Evolutionary conservation across 2,329 filamentous ascomycete species (phyloP).

Genomic region (Emydomyces testavorans): DNA sequence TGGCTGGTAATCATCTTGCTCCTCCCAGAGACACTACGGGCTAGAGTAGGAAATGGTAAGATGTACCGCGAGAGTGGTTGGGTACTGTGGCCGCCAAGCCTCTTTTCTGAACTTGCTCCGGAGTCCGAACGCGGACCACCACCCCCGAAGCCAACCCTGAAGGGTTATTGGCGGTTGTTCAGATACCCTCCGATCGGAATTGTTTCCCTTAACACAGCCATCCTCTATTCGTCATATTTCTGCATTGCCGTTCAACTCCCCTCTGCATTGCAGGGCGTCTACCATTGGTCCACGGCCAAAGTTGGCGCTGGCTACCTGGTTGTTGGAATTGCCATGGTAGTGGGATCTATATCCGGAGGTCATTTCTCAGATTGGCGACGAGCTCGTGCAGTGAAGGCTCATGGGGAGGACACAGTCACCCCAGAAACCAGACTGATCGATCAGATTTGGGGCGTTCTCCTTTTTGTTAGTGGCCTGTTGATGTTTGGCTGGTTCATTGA

Average conservation of each 20-base stretch:
- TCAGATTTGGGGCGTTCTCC: background rate
- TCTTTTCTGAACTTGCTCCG: background rate
- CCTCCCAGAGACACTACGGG: conserved; percentile 3
- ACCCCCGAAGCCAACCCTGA: background rate
- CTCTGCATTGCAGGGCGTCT: background rate
- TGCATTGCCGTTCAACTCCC: conserved; percentile 3
- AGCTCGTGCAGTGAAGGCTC: background rate
- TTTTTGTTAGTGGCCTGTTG: background rate
- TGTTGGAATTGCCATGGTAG: conserved; percentile 1
- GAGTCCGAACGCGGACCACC: conserved; percentile 1
- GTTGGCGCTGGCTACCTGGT: conserved; percentile 2
- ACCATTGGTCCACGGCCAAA: background rate
- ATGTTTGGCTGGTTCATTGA: conserved; percentile 7
- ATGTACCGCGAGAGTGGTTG: background rate
- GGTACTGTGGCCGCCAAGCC: background rate
- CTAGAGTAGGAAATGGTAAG: background rate
- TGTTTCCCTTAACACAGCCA: background rate
- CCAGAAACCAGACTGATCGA: background rate
- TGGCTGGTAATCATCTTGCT: background rate
- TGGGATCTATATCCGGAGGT: background rate
- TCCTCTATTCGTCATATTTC: conserved; percentile 1
- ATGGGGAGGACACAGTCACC: background rate
- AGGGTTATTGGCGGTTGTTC: background rate
- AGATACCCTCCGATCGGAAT: conserved; percentile 2
- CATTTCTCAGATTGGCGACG: conserved; percentile 1